Evolutionary conservation across 768 basidiomycete genomes (phyloP).

Genomic region (Pulveroboletus sp.): DNA sequence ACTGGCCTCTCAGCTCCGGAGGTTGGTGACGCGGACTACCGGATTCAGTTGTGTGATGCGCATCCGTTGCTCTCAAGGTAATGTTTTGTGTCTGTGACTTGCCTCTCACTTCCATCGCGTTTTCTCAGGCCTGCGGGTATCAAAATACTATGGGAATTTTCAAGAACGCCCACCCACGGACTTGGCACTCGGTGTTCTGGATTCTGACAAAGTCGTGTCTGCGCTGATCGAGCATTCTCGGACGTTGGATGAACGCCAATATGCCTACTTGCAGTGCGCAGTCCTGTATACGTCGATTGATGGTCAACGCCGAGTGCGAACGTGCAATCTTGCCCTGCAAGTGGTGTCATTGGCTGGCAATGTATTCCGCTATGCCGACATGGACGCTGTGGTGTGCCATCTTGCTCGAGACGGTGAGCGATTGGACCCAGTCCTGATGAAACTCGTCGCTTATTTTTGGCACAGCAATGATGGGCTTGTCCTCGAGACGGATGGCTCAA

Average conservation of each 20-base stretch:
- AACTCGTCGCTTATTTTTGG: background rate
- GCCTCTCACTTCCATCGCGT: conserved; percentile 5
- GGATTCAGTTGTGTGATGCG: conserved; percentile 78
- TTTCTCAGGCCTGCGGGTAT: conserved; percentile 54
- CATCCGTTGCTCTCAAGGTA: conserved; percentile 83
- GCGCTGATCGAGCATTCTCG: conserved; percentile 70
- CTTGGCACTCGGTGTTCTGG: conserved; percentile 71
- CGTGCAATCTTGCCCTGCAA: conserved; percentile 79
- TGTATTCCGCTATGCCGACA: conserved; percentile 87
- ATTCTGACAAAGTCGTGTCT: conserved; percentile 77
- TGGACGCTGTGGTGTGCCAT: conserved; percentile 75
- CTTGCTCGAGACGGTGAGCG: conserved; percentile 72
- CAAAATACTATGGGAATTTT: conserved; percentile 71
- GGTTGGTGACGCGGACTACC: conserved; percentile 63
- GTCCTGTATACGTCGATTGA: conserved; percentile 74
- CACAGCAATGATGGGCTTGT: conserved; percentile 65
- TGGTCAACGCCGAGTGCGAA: conserved; percentile 80
- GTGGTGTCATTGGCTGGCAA: conserved; percentile 82
- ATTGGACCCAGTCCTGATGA: conserved; percentile 1
- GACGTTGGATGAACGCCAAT: conserved; percentile 61
- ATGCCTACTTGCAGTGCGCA: conserved; percentile 82
- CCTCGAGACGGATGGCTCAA: conserved; percentile 55
- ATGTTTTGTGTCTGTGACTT: conserved; percentile 9
- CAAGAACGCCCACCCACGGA: conserved; percentile 63
- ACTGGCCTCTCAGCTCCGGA: conserved; percentile 70